These are phyloP conservation scores for Jatropha curcas DNA, from an alignment of 345 rosid genomes.

Conservation along the genomic window DNA sequence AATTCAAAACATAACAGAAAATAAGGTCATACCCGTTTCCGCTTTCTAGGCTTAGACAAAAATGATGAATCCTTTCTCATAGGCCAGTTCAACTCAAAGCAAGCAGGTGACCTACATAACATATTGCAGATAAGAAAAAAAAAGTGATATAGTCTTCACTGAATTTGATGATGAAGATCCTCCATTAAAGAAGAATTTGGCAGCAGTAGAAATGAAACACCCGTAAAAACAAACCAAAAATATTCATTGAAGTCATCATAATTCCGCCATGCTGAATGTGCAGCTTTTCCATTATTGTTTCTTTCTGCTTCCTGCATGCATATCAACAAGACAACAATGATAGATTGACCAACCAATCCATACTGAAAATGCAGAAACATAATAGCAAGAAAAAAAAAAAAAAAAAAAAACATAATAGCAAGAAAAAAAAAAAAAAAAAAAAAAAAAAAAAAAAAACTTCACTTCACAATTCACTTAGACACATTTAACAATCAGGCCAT, in stretches of 20 bases:
- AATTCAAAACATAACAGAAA: not conserved
- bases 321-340: constrained; percentile 22
- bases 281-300: constrained; percentile 86
- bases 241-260: constrained; percentile 98
- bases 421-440: too few relatives aligned
- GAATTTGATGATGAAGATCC: too few relatives aligned
- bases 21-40: constrained; percentile 71
- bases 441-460: not conserved
- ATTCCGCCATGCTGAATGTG: constrained; percentile 98
- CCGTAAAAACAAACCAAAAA: constrained; percentile 67
- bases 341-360: too few relatives aligned
- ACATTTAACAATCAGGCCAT: not conserved
- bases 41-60: constrained; percentile 49
- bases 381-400: not conserved
- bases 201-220: constrained; percentile 17
- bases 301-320: constrained; percentile 63
- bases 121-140: constrained; percentile 23
- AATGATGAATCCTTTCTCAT: constrained; percentile 58
- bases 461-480: not conserved
- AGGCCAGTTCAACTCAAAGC: constrained; percentile 92
- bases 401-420: not conserved
- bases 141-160: not conserved
- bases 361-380: not conserved
- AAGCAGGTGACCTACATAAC: constrained; percentile 76
- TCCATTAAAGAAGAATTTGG: too few relatives aligned